Percentiles rank a stretch among this genome's conserved stretches.
phyloP scores from a whole-genome alignment of 164 flowering plant species.

The Vitis labrusca region DNA sequence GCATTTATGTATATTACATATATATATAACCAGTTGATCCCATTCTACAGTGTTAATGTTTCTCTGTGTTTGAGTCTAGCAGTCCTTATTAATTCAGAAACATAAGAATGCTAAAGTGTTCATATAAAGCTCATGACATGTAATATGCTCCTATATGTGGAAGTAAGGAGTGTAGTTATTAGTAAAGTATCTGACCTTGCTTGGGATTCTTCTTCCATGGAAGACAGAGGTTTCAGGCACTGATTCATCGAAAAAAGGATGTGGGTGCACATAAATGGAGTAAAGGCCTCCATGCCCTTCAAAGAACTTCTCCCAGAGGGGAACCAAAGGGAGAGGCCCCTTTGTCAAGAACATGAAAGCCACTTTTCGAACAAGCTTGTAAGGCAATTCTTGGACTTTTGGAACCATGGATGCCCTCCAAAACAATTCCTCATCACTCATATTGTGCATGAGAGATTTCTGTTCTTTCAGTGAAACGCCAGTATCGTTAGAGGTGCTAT shows the following conservation, averaged over 20 bases:
- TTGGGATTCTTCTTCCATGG: conserved; percentile 37
- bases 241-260: conserved; percentile 32
- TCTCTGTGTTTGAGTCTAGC: no score
- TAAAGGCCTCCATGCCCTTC: conserved; percentile 35
- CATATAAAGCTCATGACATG: no score
- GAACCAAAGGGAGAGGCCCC: conserved; percentile 26
- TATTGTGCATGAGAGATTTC: conserved; percentile 21
- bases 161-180: no score
- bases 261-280: conserved; percentile 39
- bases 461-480: conserved; percentile 8
- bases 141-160: no score
- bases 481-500: conserved; percentile 1
- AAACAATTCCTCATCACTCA: conserved; percentile 37
- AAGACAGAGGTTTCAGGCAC: conserved; percentile 36
- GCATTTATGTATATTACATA: no score
- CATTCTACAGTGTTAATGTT: no score
- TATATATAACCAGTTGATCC: no score
- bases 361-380: conserved; percentile 13
- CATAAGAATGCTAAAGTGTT: no score
- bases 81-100: no score
- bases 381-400: conserved; percentile 6
- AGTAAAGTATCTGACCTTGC: conserved; percentile 30
- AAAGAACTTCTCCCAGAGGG: conserved; percentile 46
- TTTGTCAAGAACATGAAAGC: conserved; percentile 34
- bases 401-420: conserved; percentile 7